These are phyloP conservation scores for Jimgerdemannia flammicorona DNA, from an alignment of 192 early-diverging fungal genomes.

Conservation along the genomic window DNA sequence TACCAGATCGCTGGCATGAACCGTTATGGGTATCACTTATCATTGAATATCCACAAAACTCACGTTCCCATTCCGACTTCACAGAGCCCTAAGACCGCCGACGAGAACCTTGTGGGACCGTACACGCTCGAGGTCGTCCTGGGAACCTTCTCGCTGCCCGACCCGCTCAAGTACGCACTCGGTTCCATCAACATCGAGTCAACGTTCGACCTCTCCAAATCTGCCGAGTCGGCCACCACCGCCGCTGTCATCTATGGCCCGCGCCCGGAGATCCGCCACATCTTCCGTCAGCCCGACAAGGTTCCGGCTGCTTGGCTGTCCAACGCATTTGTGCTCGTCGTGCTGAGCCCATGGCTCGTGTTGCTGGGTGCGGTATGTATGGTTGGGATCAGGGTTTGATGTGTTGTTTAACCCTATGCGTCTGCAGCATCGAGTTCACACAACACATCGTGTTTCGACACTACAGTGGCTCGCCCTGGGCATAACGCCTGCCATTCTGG, in stretches of 20 bases:
- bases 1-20: too few species aligned
- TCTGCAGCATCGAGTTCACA: background rate
- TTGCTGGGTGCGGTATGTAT: slow-evolving; percentile 37
- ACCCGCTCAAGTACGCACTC: slow-evolving; percentile 22
- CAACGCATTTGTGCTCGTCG: slow-evolving; percentile 28
- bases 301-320: slow-evolving; percentile 42
- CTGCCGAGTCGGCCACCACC: background rate
- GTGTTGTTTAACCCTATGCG: background rate
- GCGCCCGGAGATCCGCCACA: slow-evolving; percentile 47
- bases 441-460: too few species aligned
- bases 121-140: slow-evolving; percentile 28
- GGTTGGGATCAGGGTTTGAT: too few species aligned
- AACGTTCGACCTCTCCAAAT: slow-evolving; percentile 13
- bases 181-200: slow-evolving; percentile 19
- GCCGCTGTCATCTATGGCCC: slow-evolving; percentile 21
- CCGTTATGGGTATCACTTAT: too few species aligned
- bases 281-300: slow-evolving; percentile 44
- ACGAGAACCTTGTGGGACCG: slow-evolving; percentile 18
- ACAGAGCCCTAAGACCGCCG: slow-evolving; percentile 12
- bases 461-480: slow-evolving; percentile 41
- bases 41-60: too few species aligned
- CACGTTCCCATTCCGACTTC: slow-evolving; percentile 6
- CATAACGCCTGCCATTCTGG: slow-evolving; percentile 31
- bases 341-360: slow-evolving; percentile 38
- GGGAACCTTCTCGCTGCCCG: slow-evolving; percentile 23